Evolutionary conservation across 1,284 basidiomycete genomes (phyloP).

Genomic region (Phaffia rhodozyma): DNA sequence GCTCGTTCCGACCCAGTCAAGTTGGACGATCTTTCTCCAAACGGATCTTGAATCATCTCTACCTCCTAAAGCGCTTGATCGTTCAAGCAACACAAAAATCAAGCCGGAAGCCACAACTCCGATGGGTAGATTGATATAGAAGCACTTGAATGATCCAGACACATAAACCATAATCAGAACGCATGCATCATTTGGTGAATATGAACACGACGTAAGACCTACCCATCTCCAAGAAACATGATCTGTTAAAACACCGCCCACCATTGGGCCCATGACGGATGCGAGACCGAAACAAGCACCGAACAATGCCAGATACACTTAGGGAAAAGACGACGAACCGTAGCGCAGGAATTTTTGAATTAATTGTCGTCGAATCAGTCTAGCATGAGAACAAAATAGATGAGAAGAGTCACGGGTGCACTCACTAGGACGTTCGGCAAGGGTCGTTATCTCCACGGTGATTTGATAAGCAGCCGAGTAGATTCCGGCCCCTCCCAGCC

Average conservation of each 20-base stretch:
- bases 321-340: too few relatives aligned
- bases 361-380: too few relatives aligned
- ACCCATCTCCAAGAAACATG: slow-evolving; percentile 34
- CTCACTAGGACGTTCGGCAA: slow-evolving; percentile 27
- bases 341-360: too few relatives aligned
- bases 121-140: slow-evolving; percentile 37
- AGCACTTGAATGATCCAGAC: slow-evolving; percentile 22
- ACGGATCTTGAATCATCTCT: slow-evolving; percentile 21
- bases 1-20: slow-evolving; percentile 32
- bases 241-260: slow-evolving; percentile 39
- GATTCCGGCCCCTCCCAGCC: slow-evolving; percentile 42
- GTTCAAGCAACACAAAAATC: background rate
- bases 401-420: too few relatives aligned
- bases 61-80: slow-evolving; percentile 25
- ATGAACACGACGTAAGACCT: background rate
- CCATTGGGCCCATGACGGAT: slow-evolving; percentile 35
- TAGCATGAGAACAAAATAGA: too few relatives aligned
- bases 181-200: background rate
- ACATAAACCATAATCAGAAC: background rate
- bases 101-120: slow-evolving; percentile 15
- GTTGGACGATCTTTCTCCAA: slow-evolving; percentile 22
- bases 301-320: slow-evolving; percentile 7
- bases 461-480: slow-evolving; percentile 34
- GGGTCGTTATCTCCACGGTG: slow-evolving; percentile 31
- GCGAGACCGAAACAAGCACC: slow-evolving; percentile 26